Percentiles rank a stretch among this genome's conserved stretches.
Conservation (phyloP, 192 early-diverging fungal species). For the Pilaira anomala region DNA sequence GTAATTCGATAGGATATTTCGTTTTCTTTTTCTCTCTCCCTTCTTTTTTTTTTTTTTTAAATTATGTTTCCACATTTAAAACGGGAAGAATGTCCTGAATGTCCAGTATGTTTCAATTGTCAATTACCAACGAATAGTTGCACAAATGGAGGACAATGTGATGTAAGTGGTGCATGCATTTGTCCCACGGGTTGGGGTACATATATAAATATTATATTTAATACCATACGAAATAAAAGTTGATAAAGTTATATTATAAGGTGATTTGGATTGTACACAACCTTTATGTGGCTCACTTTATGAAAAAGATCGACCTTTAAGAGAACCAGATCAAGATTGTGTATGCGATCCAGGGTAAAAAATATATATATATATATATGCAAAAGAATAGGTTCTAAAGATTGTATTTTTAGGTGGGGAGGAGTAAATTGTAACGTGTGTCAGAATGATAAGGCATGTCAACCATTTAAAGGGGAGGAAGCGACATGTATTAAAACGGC, state of each 20-base stretch:
- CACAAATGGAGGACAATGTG: conserved; percentile 40
- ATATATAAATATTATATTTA: not conserved
- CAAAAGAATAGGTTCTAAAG: not conserved
- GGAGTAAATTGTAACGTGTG: conserved; percentile 88
- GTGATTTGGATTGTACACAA: conserved; percentile 27
- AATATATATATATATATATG: too few species aligned
- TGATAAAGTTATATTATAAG: conserved; percentile 1
- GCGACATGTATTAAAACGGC: conserved; percentile 37
- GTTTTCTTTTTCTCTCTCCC: too few species aligned
- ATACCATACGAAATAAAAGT: not conserved
- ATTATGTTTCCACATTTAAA: conserved; percentile 12
- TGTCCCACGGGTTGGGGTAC: conserved; percentile 66
- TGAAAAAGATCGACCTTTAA: conserved; percentile 16
- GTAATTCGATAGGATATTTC: too few species aligned
- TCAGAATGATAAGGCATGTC: conserved; percentile 33
- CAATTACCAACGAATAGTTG: conserved; percentile 28
- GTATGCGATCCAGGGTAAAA: conserved; percentile 33
- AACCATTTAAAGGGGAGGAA: conserved; percentile 20
- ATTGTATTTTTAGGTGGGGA: conserved; percentile 53
- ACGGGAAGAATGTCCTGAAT: conserved; percentile 46
- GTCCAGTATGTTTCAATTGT: conserved; percentile 37
- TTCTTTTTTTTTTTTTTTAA: not conserved
- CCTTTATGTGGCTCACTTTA: conserved; percentile 34
- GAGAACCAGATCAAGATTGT: conserved; percentile 20
- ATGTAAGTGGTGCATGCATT: conserved; percentile 52